Conservation (phyloP, 768 basidiomycete species). For the Sutorius australiensis region DNA sequence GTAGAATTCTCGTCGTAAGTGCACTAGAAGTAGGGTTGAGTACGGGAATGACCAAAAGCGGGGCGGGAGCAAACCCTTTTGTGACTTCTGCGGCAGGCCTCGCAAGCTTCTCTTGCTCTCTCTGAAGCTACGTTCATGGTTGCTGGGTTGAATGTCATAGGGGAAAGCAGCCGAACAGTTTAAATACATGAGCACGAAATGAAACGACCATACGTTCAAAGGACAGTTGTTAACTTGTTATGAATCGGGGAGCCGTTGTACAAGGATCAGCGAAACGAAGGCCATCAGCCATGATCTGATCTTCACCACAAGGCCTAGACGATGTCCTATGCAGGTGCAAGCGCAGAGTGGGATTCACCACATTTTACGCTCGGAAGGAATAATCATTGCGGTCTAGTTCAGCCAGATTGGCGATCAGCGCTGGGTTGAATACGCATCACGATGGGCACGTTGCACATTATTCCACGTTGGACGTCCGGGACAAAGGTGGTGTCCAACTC, state of each 20-base stretch:
- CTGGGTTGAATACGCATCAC: conserved; percentile 7
- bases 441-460: conserved; percentile 21
- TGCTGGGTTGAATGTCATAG: conserved; percentile 1
- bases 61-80: conserved; percentile 16
- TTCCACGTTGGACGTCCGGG: conserved; percentile 16
- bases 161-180: neutral
- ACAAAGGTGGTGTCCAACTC: conserved; percentile 6
- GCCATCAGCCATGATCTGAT: conserved; percentile 9
- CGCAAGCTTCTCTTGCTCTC: conserved; percentile 28
- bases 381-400: neutral
- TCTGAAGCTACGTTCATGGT: conserved; percentile 17
- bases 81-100: conserved; percentile 22
- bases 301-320: conserved; percentile 8
- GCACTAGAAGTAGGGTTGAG: conserved; percentile 15
- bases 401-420: conserved; percentile 8
- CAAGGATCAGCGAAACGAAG: conserved; percentile 9
- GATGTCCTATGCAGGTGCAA: neutral
- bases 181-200: conserved; percentile 20
- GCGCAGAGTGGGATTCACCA: neutral
- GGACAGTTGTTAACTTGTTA: neutral
- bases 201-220: conserved; percentile 8
- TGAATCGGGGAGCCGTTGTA: conserved; percentile 9
- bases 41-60: neutral
- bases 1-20: conserved; percentile 12
- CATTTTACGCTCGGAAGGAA: conserved; percentile 2